Conservation (phyloP, 2,329 filamentous ascomycete genomes). For the Aspergillus viridinutans region DNA sequence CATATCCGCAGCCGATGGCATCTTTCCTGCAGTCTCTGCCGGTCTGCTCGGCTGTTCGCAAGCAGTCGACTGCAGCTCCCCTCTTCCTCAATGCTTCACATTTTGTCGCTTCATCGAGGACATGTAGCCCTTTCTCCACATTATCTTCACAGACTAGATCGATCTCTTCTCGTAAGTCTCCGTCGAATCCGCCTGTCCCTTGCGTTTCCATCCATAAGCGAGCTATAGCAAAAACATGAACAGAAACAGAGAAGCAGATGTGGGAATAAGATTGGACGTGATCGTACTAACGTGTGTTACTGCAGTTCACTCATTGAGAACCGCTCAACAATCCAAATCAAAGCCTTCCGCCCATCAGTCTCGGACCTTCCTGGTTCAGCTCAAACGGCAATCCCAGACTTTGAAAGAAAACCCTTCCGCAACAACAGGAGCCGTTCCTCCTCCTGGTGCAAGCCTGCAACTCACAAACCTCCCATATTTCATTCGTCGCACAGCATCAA, state of each 20-base stretch:
- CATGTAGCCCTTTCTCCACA: conserved; percentile 28
- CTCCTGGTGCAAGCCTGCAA: conserved; percentile 23
- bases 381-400: conserved; percentile 34
- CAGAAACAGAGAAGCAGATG: background rate
- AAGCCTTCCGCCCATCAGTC: conserved; percentile 24
- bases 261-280: background rate
- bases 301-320: conserved; percentile 21
- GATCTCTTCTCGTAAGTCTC: conserved; percentile 28
- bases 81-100: conserved; percentile 24
- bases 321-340: conserved; percentile 13
- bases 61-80: conserved; percentile 27
- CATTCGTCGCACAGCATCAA: conserved; percentile 65
- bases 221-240: background rate
- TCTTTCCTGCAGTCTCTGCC: conserved; percentile 28
- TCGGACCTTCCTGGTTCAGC: conserved; percentile 35
- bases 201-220: background rate
- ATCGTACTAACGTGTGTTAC: conserved; percentile 8
- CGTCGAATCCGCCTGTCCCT: conserved; percentile 6
- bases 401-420: conserved; percentile 24
- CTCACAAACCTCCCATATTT: conserved; percentile 59
- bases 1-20: conserved; percentile 22
- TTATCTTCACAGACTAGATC: conserved; percentile 25
- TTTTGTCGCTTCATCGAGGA: conserved; percentile 26
- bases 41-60: conserved; percentile 32
- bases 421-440: conserved; percentile 27